Evolutionary conservation across 306 rosid genomes (phyloP).

Genomic region (Argentina anserina): DNA sequence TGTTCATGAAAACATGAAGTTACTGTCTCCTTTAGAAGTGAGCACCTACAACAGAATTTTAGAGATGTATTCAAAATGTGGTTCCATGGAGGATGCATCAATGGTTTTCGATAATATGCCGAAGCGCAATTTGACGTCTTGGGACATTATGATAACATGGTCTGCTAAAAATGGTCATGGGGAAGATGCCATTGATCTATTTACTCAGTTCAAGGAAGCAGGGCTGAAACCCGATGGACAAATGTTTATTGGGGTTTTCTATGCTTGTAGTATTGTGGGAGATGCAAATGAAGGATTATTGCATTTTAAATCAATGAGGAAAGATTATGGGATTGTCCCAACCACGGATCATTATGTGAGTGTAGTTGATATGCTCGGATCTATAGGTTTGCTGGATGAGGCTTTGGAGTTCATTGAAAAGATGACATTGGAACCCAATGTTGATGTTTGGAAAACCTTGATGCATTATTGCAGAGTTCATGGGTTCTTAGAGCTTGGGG

Average conservation of each 20-base stretch:
- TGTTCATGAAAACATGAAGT: constrained; percentile 39
- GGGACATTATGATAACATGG: constrained; percentile 74
- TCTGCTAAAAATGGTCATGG: constrained; percentile 64
- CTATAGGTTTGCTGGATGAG: constrained; percentile 65
- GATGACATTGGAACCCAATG: constrained; percentile 60
- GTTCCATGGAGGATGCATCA: constrained; percentile 61
- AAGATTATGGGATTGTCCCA: constrained; percentile 59
- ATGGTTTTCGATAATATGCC: constrained; percentile 57
- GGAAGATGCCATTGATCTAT: constrained; percentile 72
- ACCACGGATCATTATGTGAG: constrained; percentile 53
- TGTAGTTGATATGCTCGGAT: constrained; percentile 74
- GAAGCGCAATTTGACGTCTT: constrained; percentile 59
- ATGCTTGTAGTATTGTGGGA: constrained; percentile 55
- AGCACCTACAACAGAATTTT: constrained; percentile 63
- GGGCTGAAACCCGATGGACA: constrained; percentile 69
- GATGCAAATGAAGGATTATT: constrained; percentile 65
- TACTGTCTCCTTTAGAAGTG: constrained; percentile 45
- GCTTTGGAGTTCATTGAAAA: constrained; percentile 70
- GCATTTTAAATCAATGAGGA: constrained; percentile 66
- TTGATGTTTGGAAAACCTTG: constrained; percentile 64
- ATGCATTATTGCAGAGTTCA: constrained; percentile 79
- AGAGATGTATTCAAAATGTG: constrained; percentile 75
- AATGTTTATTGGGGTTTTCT: constrained; percentile 59
- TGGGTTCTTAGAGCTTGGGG: constrained; percentile 65
- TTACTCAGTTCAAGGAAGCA: constrained; percentile 52